phyloP scores from a whole-genome alignment of 495 filamentous ascomycete genomes.

The Aspergillus saccharolyticus region DNA sequence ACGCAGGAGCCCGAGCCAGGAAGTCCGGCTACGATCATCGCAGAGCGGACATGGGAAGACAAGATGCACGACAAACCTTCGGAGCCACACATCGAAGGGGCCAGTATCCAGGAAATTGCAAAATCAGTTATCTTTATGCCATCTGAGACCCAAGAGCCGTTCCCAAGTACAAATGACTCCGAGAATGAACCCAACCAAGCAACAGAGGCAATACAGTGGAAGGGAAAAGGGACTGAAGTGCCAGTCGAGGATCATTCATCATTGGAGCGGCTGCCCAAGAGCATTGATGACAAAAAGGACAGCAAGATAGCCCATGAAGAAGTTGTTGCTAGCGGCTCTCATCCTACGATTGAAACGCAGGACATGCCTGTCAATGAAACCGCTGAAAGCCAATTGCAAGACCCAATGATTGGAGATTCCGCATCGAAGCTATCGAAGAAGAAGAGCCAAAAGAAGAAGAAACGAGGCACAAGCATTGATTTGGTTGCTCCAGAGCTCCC shows the following conservation, averaged over 20 bases:
- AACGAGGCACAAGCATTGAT: constrained; percentile 29
- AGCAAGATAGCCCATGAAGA: background rate
- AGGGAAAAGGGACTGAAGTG: background rate
- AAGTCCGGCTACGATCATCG: background rate
- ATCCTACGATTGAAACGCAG: background rate
- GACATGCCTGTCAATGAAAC: background rate
- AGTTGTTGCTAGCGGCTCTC: background rate
- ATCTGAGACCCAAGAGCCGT: background rate
- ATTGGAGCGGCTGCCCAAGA: background rate
- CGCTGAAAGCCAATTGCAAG: constrained; percentile 8
- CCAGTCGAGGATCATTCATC: background rate
- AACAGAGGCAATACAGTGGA: background rate
- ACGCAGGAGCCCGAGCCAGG: background rate
- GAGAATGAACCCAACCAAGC: background rate
- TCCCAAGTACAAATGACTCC: background rate
- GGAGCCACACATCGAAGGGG: background rate
- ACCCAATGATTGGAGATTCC: constrained; percentile 13
- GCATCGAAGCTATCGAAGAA: constrained; percentile 27
- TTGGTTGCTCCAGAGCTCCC: constrained; percentile 11
- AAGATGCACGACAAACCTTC: background rate
- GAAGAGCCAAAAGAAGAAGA: constrained; percentile 36
- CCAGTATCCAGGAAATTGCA: background rate
- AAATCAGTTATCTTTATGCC: too few species aligned
- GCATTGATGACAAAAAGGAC: background rate
- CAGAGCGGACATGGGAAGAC: background rate